Base-by-base conservation (phyloP, 257 asterid species). In the Nicotiana knightiana region DNA sequence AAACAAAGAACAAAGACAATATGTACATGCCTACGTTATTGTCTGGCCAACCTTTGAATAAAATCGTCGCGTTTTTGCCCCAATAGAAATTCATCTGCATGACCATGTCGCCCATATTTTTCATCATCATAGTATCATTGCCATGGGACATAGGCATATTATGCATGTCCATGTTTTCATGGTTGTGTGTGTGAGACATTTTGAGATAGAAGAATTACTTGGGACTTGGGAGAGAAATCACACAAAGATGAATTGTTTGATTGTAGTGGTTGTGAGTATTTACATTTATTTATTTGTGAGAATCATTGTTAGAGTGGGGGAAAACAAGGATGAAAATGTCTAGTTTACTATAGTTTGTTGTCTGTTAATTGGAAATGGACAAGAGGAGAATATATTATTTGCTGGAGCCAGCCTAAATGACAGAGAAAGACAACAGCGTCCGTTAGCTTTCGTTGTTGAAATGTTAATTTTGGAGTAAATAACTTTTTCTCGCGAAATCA, bases 11-110 rank as follows among this genome's bases (percentile, higher is more conserved):
- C 12, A 91, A 86, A 43, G 97, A 92, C 39, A 92, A 26, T 24
- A 89, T 16, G 71, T 92, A 93, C 96, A 90, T 89, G 17, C 89
- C 91, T 35, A 86, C 85, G 71, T 81, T 84, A 78, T 87, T 84
- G 57, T 82, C 77, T 5, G 91, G 91, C 91, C 91, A 88, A 17
- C 88, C 89, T 39, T 71, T 33, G 73, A 88, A 86, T 13, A 86
- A 67, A 32, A 88, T 65, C 11, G 76, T 81, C 62, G 71, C 89
- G 43, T 86, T 79, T 59, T 86, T 88, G 15, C 91, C 89, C 91
- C 89, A 86, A 75, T 80, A 86, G 54, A 88, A 86, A 83, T 78
- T 84, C 89, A 82, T 84, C 43, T 86, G 85, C 91, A 86, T 86
- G 3, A 43, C 81, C 89, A 86, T 86, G 35, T 88, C 6, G 46